Conservation (phyloP, 116 monocot species). For the Thalassia testudinum region DNA sequence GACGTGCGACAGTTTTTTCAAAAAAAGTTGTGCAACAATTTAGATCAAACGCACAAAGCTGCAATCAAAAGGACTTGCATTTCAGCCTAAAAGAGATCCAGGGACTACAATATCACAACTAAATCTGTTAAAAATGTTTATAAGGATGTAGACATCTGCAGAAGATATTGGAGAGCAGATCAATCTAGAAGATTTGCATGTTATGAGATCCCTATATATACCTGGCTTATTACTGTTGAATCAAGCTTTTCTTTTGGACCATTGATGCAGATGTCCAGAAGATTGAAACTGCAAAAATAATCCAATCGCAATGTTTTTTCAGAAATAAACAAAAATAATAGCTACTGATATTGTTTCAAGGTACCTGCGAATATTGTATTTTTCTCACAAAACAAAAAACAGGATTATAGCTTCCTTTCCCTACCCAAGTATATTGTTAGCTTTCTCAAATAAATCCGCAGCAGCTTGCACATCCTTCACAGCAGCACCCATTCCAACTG, state of each 20-base stretch:
- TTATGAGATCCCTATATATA: constrained; percentile 5
- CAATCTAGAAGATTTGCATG: too few relatives aligned
- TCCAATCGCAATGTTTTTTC: background rate
- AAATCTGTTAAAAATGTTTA: too few relatives aligned
- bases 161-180: too few relatives aligned
- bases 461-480: constrained; percentile 57
- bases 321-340: background rate
- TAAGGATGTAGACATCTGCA: too few relatives aligned
- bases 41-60: too few relatives aligned
- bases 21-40: too few relatives aligned
- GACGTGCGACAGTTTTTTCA: too few relatives aligned
- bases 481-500: constrained; percentile 65
- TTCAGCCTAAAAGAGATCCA: too few relatives aligned
- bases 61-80: too few relatives aligned
- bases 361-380: background rate
- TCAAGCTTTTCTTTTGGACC: constrained; percentile 97
- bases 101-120: too few relatives aligned
- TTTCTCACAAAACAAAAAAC: background rate
- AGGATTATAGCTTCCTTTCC: background rate
- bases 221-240: constrained; percentile 97
- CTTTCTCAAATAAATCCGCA: constrained; percentile 55
- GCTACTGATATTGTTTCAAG: background rate
- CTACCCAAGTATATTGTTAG: constrained; percentile 81
- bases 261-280: constrained; percentile 76
- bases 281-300: constrained; percentile 41